phyloP scores from a whole-genome alignment of 2,329 filamentous ascomycete species.

The Colletotrichum spinosum region DNA sequence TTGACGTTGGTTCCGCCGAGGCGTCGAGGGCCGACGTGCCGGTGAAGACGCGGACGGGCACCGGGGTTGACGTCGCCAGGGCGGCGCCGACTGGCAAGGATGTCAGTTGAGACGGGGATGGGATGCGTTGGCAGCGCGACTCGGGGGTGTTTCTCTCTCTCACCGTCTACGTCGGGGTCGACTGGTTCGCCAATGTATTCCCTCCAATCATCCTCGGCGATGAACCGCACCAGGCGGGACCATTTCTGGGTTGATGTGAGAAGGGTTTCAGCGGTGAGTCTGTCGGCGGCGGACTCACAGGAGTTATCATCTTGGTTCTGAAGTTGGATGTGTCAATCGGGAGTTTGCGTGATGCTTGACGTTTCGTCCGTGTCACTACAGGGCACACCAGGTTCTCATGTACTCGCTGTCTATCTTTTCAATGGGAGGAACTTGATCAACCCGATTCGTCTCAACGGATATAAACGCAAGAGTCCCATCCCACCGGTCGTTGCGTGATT shows the following conservation, averaged over 20 bases:
- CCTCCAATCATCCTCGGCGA: slow-evolving; percentile 41
- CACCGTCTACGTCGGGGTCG: slow-evolving; percentile 40
- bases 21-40: slow-evolving; percentile 43
- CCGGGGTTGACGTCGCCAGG: slow-evolving; percentile 34
- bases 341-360: too few relatives aligned
- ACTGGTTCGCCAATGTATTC: slow-evolving; percentile 43
- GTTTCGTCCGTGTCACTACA: neutral
- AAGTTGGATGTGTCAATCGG: too few relatives aligned
- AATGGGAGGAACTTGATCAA: neutral
- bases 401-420: too few relatives aligned
- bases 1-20: slow-evolving; percentile 40
- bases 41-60: slow-evolving; percentile 39
- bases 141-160: neutral
- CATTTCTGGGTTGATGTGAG: slow-evolving; percentile 33
- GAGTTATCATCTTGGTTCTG: slow-evolving; percentile 20
- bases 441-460: slow-evolving; percentile 5
- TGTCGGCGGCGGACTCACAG: slow-evolving; percentile 6
- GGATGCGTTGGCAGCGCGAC: neutral
- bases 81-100: slow-evolving; percentile 38
- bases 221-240: slow-evolving; percentile 42
- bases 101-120: slow-evolving; percentile 5
- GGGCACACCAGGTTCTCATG: neutral
- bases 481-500: neutral
- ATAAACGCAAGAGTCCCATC: slow-evolving; percentile 8
- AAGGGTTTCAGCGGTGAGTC: neutral